Evolutionary conservation across 1,284 basidiomycete genomes (phyloP).

Genomic region (Chondrostereum purpureum): DNA sequence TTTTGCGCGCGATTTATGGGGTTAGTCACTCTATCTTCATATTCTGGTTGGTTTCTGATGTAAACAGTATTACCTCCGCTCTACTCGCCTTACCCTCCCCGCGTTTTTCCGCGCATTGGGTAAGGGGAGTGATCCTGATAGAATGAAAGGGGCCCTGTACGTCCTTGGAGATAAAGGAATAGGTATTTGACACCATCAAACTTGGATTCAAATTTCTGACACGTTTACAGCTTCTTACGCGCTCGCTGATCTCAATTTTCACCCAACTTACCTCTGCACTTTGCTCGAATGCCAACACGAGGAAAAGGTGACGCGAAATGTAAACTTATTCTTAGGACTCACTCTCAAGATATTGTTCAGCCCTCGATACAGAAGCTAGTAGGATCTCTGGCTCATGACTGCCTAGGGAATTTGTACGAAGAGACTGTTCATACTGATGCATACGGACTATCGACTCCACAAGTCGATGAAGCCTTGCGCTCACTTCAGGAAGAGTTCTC

Average conservation of each 20-base stretch:
- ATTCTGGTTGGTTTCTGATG: conserved; percentile 9
- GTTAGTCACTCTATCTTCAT: conserved; percentile 32
- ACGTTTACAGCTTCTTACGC: conserved; percentile 48
- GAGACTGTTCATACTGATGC: conserved; percentile 56
- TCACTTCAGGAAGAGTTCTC: conserved; percentile 47
- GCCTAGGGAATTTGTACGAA: conserved; percentile 50
- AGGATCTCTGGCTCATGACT: conserved; percentile 66
- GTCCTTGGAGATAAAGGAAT: conserved; percentile 77
- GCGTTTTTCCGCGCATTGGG: conserved; percentile 66
- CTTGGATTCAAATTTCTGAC: conserved; percentile 2
- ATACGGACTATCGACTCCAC: conserved; percentile 41
- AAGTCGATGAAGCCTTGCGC: conserved; percentile 38
- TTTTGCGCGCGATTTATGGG: conserved; percentile 61
- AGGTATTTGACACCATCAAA: conserved; percentile 26
- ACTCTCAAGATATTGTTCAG: conserved; percentile 37
- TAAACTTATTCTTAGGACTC: not conserved
- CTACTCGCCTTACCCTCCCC: conserved; percentile 69
- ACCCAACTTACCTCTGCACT: conserved; percentile 18
- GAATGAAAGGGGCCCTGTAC: conserved; percentile 94
- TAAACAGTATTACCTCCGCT: conserved; percentile 72
- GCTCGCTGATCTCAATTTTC: not conserved
- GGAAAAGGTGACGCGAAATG: conserved; percentile 63
- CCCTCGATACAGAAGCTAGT: conserved; percentile 91
- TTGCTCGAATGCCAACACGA: conserved; percentile 85
- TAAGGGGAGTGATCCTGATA: conserved; percentile 82